phyloP scores from a whole-genome alignment of 2,329 filamentous ascomycete genomes.

The Acarospora socialis region DNA sequence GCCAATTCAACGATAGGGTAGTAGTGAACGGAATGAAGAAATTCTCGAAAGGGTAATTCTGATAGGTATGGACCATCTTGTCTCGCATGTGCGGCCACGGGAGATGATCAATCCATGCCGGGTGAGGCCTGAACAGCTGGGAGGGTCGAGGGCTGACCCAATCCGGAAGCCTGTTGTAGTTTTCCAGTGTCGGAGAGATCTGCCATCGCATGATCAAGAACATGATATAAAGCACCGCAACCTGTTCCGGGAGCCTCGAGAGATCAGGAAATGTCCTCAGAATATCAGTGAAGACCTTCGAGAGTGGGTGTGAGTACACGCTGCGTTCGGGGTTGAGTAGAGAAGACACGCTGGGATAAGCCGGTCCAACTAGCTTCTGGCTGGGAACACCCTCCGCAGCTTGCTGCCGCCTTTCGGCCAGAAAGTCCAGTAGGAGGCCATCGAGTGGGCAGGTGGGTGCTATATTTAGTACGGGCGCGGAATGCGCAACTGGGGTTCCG shows the following conservation, averaged over 20 bases:
- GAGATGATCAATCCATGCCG: constrained; percentile 69
- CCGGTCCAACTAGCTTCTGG: constrained; percentile 56
- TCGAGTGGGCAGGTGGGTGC: constrained; percentile 64
- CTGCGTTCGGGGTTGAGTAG: constrained; percentile 57
- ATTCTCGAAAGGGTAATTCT: constrained; percentile 54
- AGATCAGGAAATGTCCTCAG: constrained; percentile 72
- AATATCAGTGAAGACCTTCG: constrained; percentile 64
- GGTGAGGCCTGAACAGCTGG: constrained; percentile 55
- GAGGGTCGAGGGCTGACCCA: constrained; percentile 54
- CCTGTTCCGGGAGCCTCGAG: constrained; percentile 61
- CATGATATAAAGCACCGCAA: constrained; percentile 68
- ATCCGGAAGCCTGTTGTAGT: constrained; percentile 61
- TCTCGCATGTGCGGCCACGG: constrained; percentile 70
- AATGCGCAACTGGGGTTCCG: constrained; percentile 8
- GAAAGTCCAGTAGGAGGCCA: constrained; percentile 63
- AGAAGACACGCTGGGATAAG: constrained; percentile 66
- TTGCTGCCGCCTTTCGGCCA: constrained; percentile 51
- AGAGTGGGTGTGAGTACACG: constrained; percentile 57
- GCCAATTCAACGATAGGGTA: constrained; percentile 69
- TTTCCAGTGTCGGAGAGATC: constrained; percentile 63
- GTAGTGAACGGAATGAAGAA: constrained; percentile 74
- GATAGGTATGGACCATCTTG: constrained; percentile 39
- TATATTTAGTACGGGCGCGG: constrained; percentile 42
- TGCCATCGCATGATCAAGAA: constrained; percentile 79
- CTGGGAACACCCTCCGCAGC: constrained; percentile 51